A percentile compares a stretch with the other conserved stretches of the same genome.
Conservation (phyloP, 179 eudicot species). For the Pouteria campechiana region DNA sequence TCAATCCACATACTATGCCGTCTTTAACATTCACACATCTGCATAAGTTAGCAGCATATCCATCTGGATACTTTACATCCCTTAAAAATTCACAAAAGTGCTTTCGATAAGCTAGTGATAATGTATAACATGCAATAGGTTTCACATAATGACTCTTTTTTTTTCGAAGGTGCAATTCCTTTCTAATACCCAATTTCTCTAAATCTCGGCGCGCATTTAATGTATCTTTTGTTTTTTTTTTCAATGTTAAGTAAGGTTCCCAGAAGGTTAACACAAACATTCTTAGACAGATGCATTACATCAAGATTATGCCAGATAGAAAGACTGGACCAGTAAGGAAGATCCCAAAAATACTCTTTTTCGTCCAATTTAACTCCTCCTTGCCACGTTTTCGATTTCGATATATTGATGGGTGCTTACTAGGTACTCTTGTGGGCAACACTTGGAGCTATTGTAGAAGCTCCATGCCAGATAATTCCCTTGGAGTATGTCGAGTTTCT, state of each 20-base stretch:
- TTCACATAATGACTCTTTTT: neutral
- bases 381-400: too few species aligned
- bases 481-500: neutral
- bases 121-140: neutral
- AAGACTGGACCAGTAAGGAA: constrained; percentile 17
- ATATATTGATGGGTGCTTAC: too few species aligned
- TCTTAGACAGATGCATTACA: constrained; percentile 12
- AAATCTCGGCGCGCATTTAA: constrained; percentile 3
- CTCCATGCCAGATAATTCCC: neutral
- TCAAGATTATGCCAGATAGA: constrained; percentile 7
- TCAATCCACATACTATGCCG: neutral
- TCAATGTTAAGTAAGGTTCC: constrained; percentile 8
- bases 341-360: constrained; percentile 11
- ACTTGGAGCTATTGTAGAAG: too few species aligned
- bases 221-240: constrained; percentile 8
- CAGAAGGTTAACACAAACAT: constrained; percentile 10
- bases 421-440: too few species aligned
- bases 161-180: neutral
- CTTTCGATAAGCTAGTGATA: neutral
- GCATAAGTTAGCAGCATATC: constrained; percentile 8
- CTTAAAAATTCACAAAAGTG: constrained; percentile 1
- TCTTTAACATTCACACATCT: constrained; percentile 1
- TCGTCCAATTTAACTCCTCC: too few species aligned
- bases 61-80: constrained; percentile 5
- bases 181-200: neutral